Conservation (phyloP, 2,329 filamentous ascomycete species). For the Ilyonectria sp. region DNA sequence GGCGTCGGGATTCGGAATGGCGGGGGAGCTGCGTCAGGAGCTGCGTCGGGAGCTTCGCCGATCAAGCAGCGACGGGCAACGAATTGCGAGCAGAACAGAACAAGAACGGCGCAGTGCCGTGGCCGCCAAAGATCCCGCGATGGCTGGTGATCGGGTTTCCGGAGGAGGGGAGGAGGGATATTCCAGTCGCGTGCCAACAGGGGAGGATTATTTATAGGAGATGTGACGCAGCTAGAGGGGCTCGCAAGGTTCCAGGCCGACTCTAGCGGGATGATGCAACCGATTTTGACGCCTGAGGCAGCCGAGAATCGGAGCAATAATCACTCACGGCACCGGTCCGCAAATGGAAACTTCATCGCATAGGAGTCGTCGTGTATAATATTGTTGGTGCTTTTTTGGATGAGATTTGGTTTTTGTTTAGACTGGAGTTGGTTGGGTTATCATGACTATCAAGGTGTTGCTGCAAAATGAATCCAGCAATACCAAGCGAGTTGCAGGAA, state of each 20-base stretch:
- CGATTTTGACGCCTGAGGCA: slow-evolving; percentile 48
- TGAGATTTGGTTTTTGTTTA: too few species aligned
- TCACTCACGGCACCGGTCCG: slow-evolving; percentile 12
- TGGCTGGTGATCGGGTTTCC: slow-evolving; percentile 30
- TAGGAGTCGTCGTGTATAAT: too few species aligned
- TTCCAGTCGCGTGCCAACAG: not conserved
- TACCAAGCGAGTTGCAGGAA: not conserved
- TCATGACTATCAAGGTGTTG: not conserved
- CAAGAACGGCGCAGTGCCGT: slow-evolving; percentile 35
- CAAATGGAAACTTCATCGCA: not conserved
- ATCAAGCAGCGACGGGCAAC: slow-evolving; percentile 28
- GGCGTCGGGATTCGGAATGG: slow-evolving; percentile 41
- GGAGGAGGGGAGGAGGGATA: slow-evolving; percentile 24
- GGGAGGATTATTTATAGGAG: slow-evolving; percentile 29
- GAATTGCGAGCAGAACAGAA: slow-evolving; percentile 24
- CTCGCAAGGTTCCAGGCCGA: slow-evolving; percentile 39
- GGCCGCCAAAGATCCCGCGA: slow-evolving; percentile 30
- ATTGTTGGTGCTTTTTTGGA: not conserved
- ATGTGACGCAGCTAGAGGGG: slow-evolving; percentile 31
- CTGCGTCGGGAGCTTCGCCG: slow-evolving; percentile 24
- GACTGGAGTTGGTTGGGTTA: not conserved
- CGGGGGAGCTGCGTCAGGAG: slow-evolving; percentile 36
- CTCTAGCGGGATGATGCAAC: slow-evolving; percentile 47
- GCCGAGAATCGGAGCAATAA: slow-evolving; percentile 44
- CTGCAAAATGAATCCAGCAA: not conserved